Conservation (phyloP, 2,329 filamentous ascomycete species). For the Ceratocystis eucalypticola region DNA sequence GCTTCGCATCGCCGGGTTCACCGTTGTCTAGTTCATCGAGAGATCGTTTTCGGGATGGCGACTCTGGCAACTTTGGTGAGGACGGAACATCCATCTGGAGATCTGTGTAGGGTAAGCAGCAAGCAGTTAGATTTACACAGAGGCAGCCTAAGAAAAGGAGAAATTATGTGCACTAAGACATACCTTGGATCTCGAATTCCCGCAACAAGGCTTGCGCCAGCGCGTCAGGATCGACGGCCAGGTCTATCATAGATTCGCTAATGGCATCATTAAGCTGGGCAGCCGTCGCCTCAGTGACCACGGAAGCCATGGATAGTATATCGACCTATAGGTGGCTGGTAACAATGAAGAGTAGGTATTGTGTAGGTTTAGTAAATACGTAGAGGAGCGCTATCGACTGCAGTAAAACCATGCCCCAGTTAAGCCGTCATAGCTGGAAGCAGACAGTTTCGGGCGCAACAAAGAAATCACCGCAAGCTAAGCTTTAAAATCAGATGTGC, state of each 20-base stretch:
- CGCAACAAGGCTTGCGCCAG: constrained; percentile 19
- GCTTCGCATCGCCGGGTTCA: constrained; percentile 15
- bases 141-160: neutral
- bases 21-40: constrained; percentile 7
- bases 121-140: neutral
- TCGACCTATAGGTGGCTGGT: neutral
- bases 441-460: constrained; percentile 1
- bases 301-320: constrained; percentile 12
- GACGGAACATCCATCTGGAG: constrained; percentile 8
- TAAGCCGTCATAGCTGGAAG: constrained; percentile 16
- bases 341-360: neutral
- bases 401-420: constrained; percentile 15
- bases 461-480: neutral
- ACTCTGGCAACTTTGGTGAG: constrained; percentile 7
- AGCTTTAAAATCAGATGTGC: neutral
- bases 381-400: constrained; percentile 8
- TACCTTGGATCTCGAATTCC: constrained; percentile 18
- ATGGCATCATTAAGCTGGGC: constrained; percentile 12
- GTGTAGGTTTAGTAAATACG: neutral
- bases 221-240: constrained; percentile 18
- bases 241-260: constrained; percentile 6
- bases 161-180: neutral
- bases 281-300: constrained; percentile 14
- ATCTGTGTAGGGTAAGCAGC: neutral
- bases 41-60: constrained; percentile 15